phyloP scores from a whole-genome alignment of 1,284 basidiomycete species.

The Cutaneotrichosporon spelunceum region DNA sequence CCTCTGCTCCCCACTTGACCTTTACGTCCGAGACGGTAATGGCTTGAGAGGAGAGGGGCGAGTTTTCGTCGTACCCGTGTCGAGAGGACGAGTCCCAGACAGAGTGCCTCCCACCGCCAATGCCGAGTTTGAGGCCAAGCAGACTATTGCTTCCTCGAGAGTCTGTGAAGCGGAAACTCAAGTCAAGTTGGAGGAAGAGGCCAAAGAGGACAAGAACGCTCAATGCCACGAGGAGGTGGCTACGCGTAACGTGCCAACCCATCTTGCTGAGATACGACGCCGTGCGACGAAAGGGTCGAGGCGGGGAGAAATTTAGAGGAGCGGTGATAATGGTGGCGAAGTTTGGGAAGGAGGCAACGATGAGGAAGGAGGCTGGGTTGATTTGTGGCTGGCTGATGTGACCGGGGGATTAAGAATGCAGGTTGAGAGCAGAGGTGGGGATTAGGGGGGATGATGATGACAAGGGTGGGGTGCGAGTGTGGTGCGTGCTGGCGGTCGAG shows the following conservation, averaged over 20 bases:
- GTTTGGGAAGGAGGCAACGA: background rate
- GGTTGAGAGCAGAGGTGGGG: background rate
- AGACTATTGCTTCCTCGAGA: constrained; percentile 31
- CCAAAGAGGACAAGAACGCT: constrained; percentile 39
- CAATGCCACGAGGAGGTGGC: constrained; percentile 47
- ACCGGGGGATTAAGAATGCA: background rate
- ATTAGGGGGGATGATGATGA: too few relatives aligned
- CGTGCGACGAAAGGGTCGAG: constrained; percentile 7
- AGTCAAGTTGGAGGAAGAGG: constrained; percentile 47
- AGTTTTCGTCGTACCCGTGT: constrained; percentile 2
- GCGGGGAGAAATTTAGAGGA: background rate
- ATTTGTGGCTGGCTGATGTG: background rate
- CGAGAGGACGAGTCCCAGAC: constrained; percentile 3
- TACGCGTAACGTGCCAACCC: constrained; percentile 42
- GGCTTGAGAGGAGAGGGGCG: background rate
- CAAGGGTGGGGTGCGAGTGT: background rate
- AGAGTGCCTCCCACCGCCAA: constrained; percentile 25
- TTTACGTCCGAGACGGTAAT: constrained; percentile 32
- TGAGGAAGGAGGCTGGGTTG: background rate
- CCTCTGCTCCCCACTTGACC: constrained; percentile 44
- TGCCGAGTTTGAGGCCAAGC: constrained; percentile 37
- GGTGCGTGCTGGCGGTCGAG: background rate
- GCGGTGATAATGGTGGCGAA: background rate
- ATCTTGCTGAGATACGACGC: constrained; percentile 7
- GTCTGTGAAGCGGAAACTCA: constrained; percentile 40